Base-by-base conservation (phyloP, 2,329 filamentous ascomycete genomes). In the Gnomoniopsis smithogilvyi region DNA sequence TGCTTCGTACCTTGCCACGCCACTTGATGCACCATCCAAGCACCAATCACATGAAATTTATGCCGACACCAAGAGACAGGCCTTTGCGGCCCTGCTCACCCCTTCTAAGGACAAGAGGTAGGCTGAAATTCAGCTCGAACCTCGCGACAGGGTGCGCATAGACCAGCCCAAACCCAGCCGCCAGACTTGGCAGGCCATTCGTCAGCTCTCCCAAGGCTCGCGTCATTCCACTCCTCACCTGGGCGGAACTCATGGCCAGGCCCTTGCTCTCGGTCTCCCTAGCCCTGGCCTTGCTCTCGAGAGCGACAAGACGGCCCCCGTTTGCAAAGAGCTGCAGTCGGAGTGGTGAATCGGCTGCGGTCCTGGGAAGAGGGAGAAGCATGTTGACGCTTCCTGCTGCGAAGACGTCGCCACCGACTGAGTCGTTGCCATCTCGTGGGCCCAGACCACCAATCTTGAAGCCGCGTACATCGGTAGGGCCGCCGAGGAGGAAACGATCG, bases 111-210 rank as follows among this genome's bases (percentile, higher is more conserved):
- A 94, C 88, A 60, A 99, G 73, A 1, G 95, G 95, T 65, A 99
- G 73, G 67, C 90, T 92, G 72, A 99, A 96, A 75, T 99, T 99
- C 66, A 99, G 79, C 78, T 99, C 95, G 64, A 99, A 97, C 58
- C 95, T 80, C 12, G 95, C 95, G 21, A 94, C 89, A 0, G 93
- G 93, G 69, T 98, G 94, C 3, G 93, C 95, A 71, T 99, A 99
- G 1, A 99, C 93, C 22, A 99, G 77, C 0, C 95, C 95, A 14
- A 97, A 76, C 26, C 95, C 95, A 1, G 92, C 94, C 2, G 94
- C 89, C 36, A 92, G 79, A 70, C 91, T 97, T 0, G 95, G 95
- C 30, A 92, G 74, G 3, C 91, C 92, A 55, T 87, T 89, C 21
- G 81, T 78, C 17, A 98, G 75, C 62, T 94, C 88, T 6, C 78